Base-by-base conservation (phyloP, 169 alveolate species). In the Toxoplasma gondii region DNA sequence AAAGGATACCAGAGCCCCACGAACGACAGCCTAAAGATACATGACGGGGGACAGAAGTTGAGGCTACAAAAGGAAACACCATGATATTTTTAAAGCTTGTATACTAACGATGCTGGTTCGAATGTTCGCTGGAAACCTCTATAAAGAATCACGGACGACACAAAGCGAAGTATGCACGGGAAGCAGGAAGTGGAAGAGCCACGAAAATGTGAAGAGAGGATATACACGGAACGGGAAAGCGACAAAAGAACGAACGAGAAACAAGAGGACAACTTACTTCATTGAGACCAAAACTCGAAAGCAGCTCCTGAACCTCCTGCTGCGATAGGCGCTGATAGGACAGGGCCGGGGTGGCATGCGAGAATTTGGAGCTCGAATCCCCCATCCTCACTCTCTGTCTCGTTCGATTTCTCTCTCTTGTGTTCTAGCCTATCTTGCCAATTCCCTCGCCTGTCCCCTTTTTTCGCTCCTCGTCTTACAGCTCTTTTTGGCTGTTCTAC, bases 211-310 rank as follows among this genome's bases (percentile, higher is more conserved):
- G 29, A 16, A 78, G 31, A 34, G 45, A 31, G 53, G 34, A n/a
- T 1, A 9, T 0, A 16, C 0, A 78, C 44, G 43, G 49, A n/a
- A 19, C 36, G 22, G 45, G 9, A n/a, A 78, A 78, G 45, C 24
- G 87, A 16, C 43, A 44, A 19, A 64, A 29, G 34, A 29, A 29
- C 16, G 16, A 19, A 7, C 78, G 78, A 64, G 78, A 10, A 2
- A 31, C 78, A 9, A 4, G 69, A 0, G 9, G n/a, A 34, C 29
- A 0, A 34, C 67, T 82, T 44, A 82, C 90, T 36, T 82, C 90
- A 27, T 82, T 82, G 38, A 82, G 67, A 43, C 90, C 90, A 36
- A 82, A 82, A 67, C 90, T 82, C n/a, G 90, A 82, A 31, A 82
- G 39, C 5, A 82, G 67, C 90, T 82, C 90, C 17, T 82, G 90